A percentile compares a stretch with the other conserved stretches of the same genome.
These are phyloP conservation scores for Albophoma yamanashiensis DNA, from an alignment of 2,329 filamentous ascomycete genomes.

Conservation along the genomic window DNA sequence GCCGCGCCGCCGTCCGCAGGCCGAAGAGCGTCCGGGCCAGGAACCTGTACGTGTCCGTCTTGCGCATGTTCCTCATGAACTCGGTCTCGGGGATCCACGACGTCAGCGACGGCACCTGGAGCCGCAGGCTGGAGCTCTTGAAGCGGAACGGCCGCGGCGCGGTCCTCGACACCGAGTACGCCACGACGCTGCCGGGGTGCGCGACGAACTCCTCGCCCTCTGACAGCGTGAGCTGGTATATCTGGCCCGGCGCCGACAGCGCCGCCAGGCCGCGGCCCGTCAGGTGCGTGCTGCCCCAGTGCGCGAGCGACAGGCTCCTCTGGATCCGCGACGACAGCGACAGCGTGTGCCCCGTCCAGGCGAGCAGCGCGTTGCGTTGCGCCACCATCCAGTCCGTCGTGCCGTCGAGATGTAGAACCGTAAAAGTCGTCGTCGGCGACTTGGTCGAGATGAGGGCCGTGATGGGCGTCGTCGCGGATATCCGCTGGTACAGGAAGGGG, in stretches of 20 bases:
- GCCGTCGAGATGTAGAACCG: constrained; percentile 81
- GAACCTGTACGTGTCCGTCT: constrained; percentile 62
- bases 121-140: constrained; percentile 60
- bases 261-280: constrained; percentile 83
- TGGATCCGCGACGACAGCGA: constrained; percentile 66
- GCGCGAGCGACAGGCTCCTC: constrained; percentile 61
- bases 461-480: constrained; percentile 78
- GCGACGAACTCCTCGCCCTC: constrained; percentile 84
- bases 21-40: constrained; percentile 54
- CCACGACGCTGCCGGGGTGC: constrained; percentile 84
- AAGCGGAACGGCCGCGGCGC: constrained; percentile 80
- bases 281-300: constrained; percentile 86
- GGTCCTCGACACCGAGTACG: constrained; percentile 68
- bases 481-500: constrained; percentile 88
- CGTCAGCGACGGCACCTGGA: constrained; percentile 66
- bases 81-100: constrained; percentile 57
- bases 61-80: constrained; percentile 63
- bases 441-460: constrained; percentile 84
- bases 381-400: constrained; percentile 91
- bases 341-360: constrained; percentile 90
- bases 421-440: constrained; percentile 76
- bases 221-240: constrained; percentile 74
- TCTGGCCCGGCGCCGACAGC: constrained; percentile 74
- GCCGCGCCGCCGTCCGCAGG: constrained; percentile 64
- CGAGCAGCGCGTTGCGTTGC: constrained; percentile 79